Evolutionary conservation across 768 basidiomycete genomes (phyloP).

Genomic region (Podaxis carcinomalis): DNA sequence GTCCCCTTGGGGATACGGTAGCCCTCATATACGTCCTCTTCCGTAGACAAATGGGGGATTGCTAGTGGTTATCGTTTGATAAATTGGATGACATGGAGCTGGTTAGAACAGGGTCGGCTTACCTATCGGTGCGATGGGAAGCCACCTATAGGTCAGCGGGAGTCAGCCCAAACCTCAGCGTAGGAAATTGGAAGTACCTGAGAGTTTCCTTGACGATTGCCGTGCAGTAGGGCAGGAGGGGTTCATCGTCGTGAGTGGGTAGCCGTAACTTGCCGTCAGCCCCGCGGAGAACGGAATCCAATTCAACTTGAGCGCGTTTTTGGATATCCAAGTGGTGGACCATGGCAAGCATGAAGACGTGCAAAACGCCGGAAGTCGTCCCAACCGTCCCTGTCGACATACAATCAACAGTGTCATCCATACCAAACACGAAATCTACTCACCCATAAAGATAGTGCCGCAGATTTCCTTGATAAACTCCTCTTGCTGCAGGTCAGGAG

Average conservation of each 20-base stretch:
- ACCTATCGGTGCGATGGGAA: slow-evolving; percentile 24
- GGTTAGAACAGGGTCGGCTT: background rate
- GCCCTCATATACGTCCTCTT: slow-evolving; percentile 38
- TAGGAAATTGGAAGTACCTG: slow-evolving; percentile 7
- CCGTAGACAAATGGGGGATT: slow-evolving; percentile 21
- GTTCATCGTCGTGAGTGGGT: slow-evolving; percentile 28
- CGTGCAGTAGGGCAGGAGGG: slow-evolving; percentile 30
- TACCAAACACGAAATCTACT: background rate
- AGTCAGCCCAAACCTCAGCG: background rate
- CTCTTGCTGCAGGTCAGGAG: slow-evolving; percentile 1
- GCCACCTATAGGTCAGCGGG: slow-evolving; percentile 17
- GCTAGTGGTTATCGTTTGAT: slow-evolving; percentile 17
- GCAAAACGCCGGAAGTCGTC: slow-evolving; percentile 41
- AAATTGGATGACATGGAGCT: background rate
- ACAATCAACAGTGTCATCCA: background rate
- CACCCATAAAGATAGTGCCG: slow-evolving; percentile 17
- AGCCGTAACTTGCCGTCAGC: slow-evolving; percentile 26
- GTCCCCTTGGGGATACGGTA: slow-evolving; percentile 36
- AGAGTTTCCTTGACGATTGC: slow-evolving; percentile 30
- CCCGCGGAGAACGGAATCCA: slow-evolving; percentile 29
- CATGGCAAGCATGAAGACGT: slow-evolving; percentile 36
- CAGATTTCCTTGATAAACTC: slow-evolving; percentile 19
- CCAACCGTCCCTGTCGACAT: slow-evolving; percentile 40
- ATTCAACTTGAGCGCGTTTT: slow-evolving; percentile 27
- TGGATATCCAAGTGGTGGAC: slow-evolving; percentile 34